A percentile compares a stretch with the other conserved stretches of the same genome.
Evolutionary conservation across 2,329 filamentous ascomycete species (phyloP).

Genomic region (Alternaria consortialis): DNA sequence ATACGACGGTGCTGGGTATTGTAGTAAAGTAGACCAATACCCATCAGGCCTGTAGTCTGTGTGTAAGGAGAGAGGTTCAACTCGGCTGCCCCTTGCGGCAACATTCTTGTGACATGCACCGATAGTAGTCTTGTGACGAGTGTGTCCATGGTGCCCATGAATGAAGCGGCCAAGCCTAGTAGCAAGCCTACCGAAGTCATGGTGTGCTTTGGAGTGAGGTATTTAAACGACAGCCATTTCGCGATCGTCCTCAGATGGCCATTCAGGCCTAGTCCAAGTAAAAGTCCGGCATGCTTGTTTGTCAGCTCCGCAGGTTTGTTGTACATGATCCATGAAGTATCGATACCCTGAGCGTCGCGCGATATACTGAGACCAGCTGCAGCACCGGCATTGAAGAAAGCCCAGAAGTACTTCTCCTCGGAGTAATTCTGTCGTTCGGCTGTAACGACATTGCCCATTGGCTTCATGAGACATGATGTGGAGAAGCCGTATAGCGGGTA

Average conservation of each 20-base stretch:
- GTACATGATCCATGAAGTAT: slow-evolving; percentile 98
- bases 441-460: slow-evolving; percentile 90
- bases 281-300: slow-evolving; percentile 94
- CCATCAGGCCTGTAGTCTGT: slow-evolving; percentile 96
- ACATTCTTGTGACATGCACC: slow-evolving; percentile 93
- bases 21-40: slow-evolving; percentile 92
- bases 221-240: slow-evolving; percentile 99
- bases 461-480: slow-evolving; percentile 88
- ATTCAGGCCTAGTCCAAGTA: slow-evolving; percentile 89
- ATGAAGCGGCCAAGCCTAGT: slow-evolving; percentile 89
- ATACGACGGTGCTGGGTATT: slow-evolving; percentile 96
- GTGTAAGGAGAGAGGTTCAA: slow-evolving; percentile 91
- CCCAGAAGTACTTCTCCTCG: slow-evolving; percentile 97
- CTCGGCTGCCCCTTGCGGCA: slow-evolving; percentile 90
- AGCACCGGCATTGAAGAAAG: slow-evolving; percentile 96
- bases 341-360: slow-evolving; percentile 87
- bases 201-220: slow-evolving; percentile 97
- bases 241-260: slow-evolving; percentile 93
- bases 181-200: slow-evolving; percentile 99
- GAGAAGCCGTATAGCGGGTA: slow-evolving; percentile 91
- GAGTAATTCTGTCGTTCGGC: slow-evolving; percentile 87
- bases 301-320: slow-evolving; percentile 94
- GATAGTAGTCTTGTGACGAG: slow-evolving; percentile 91
- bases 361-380: slow-evolving; percentile 94
- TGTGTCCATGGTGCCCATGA: slow-evolving; percentile 96